Evolutionary conservation across 2,329 filamentous ascomycete species (phyloP).

Genomic region (Drechslerella coelobrocha): DNA sequence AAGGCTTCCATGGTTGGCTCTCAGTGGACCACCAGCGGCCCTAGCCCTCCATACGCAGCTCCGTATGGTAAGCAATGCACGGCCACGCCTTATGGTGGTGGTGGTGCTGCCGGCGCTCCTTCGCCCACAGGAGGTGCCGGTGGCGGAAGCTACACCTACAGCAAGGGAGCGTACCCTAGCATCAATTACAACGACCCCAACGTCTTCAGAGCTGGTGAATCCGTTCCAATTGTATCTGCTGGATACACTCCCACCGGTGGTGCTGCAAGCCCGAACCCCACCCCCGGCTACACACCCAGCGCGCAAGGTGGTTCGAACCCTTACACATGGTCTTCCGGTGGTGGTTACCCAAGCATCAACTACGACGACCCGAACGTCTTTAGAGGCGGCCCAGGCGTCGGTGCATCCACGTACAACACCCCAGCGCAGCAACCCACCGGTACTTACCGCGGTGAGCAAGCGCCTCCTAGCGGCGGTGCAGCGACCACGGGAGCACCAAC

Average conservation of each 20-base stretch:
- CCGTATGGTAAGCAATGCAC: constrained; percentile 39
- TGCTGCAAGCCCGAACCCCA: not conserved
- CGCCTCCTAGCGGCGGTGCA: not conserved
- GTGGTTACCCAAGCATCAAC: constrained; percentile 47
- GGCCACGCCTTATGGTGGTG: not conserved
- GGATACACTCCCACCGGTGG: constrained; percentile 11
- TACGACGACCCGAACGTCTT: constrained; percentile 45
- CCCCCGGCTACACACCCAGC: not conserved
- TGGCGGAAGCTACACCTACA: constrained; percentile 7
- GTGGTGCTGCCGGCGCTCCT: constrained; percentile 6
- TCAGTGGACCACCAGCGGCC: constrained; percentile 25
- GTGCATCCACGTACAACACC: not conserved
- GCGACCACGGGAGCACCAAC: not conserved
- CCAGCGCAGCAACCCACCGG: not conserved
- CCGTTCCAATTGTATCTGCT: constrained; percentile 27
- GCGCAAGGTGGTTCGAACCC: too few species aligned
- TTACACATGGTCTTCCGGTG: constrained; percentile 28
- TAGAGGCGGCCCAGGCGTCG: constrained; percentile 19
- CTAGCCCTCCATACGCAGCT: constrained; percentile 25
- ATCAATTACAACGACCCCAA: constrained; percentile 39
- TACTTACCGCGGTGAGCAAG: not conserved
- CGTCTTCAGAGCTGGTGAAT: constrained; percentile 34
- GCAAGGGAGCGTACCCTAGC: constrained; percentile 21
- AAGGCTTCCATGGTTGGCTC: constrained; percentile 12
- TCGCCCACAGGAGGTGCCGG: not conserved